Conservation (phyloP, 2,329 filamentous ascomycete genomes). For the Hypomyces perniciosus region DNA sequence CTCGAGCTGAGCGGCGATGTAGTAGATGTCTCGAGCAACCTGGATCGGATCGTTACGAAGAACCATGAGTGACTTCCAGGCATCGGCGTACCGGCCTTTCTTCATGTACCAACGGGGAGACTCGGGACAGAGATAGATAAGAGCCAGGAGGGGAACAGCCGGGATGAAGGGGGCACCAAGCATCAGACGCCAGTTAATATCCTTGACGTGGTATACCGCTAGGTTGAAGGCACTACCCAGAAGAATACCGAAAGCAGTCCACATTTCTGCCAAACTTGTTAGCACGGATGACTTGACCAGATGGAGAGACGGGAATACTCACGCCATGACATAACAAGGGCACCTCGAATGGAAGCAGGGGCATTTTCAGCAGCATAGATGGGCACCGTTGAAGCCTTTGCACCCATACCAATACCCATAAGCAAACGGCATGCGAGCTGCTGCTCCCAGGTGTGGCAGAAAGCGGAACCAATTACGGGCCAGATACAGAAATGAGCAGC, state of each 20-base stretch:
- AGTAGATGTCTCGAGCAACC: constrained; percentile 56
- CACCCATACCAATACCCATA: constrained; percentile 64
- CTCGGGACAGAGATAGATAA: constrained; percentile 58
- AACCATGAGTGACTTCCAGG: constrained; percentile 48
- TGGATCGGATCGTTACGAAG: constrained; percentile 50
- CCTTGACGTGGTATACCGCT: constrained; percentile 21
- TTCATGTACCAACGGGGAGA: constrained; percentile 61
- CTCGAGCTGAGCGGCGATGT: constrained; percentile 39
- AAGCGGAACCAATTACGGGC: constrained; percentile 57
- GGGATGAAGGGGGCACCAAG: constrained; percentile 58
- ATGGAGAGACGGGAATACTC: not conserved
- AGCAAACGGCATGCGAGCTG: constrained; percentile 61
- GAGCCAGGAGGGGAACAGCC: constrained; percentile 45
- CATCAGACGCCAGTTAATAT: constrained; percentile 34
- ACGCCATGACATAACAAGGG: constrained; percentile 74
- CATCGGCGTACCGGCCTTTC: constrained; percentile 54
- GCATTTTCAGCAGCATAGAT: constrained; percentile 71
- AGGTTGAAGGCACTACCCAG: constrained; percentile 37
- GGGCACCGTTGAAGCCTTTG: constrained; percentile 60
- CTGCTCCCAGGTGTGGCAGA: constrained; percentile 60
- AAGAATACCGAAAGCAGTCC: constrained; percentile 51
- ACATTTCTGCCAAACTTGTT: constrained; percentile 44
- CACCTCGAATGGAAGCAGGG: constrained; percentile 62
- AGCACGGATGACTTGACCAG: not conserved
- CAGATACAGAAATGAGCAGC: constrained; percentile 66